A percentile compares a stretch with the other conserved stretches of the same genome.
Evolutionary conservation across 2,329 filamentous ascomycete species (phyloP).

Genomic region (Monilinia aucupariae): DNA sequence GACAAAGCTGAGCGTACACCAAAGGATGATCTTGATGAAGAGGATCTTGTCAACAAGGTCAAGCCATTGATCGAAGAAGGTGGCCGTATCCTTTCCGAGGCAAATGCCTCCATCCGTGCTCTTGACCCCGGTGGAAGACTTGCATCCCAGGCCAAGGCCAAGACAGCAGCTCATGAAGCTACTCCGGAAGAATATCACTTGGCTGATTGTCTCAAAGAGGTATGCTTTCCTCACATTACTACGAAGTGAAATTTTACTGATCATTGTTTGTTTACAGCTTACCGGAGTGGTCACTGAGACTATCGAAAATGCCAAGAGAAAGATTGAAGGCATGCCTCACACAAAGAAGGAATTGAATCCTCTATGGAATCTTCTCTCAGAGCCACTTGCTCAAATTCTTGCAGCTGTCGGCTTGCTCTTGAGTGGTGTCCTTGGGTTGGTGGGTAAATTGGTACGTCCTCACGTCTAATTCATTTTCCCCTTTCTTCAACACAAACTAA

Average conservation of each 20-base stretch:
- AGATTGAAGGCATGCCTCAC: conserved; percentile 85
- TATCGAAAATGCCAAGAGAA: conserved; percentile 83
- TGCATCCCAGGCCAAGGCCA: conserved; percentile 77
- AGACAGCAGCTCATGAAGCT: conserved; percentile 67
- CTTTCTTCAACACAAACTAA: background rate
- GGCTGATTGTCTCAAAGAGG: conserved; percentile 77
- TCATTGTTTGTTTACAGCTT: conserved; percentile 44
- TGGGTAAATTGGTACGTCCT: conserved; percentile 60
- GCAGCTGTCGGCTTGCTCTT: conserved; percentile 81
- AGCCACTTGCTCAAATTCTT: conserved; percentile 89
- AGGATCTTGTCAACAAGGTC: conserved; percentile 79
- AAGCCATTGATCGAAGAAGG: conserved; percentile 86
- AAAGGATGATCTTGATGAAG: conserved; percentile 84
- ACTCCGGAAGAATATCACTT: conserved; percentile 79
- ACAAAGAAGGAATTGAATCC: conserved; percentile 94
- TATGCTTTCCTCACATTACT: conserved; percentile 30
- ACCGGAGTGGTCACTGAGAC: conserved; percentile 74
- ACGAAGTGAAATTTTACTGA: conserved; percentile 13
- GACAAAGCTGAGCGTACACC: conserved; percentile 74
- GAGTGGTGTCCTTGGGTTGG: conserved; percentile 75
- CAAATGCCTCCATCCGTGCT: conserved; percentile 79
- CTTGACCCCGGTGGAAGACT: conserved; percentile 87
- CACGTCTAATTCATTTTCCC: background rate
- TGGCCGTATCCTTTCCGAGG: conserved; percentile 73
- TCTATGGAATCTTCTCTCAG: conserved; percentile 70